Conservation (phyloP, 495 filamentous ascomycete species). For the Penicillium simplicissimum region DNA sequence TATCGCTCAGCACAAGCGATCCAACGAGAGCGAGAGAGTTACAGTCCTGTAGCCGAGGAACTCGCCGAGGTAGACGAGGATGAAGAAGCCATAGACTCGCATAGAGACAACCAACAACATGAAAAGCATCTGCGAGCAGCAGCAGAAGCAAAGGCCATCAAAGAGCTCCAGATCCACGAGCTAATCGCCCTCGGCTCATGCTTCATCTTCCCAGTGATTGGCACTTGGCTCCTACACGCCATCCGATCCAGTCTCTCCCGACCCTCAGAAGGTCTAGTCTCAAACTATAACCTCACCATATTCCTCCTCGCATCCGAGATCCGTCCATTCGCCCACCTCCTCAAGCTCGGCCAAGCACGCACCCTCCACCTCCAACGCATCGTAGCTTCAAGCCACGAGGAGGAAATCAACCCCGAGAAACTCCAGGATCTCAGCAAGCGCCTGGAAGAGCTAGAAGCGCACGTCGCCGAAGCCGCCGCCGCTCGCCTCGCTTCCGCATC, state of each 20-base stretch:
- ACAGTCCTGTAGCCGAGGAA: slow-evolving; percentile 45
- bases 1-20: slow-evolving; percentile 77
- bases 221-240: slow-evolving; percentile 75
- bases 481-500: slow-evolving; percentile 21
- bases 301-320: slow-evolving; percentile 89
- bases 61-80: slow-evolving; percentile 24
- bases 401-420: slow-evolving; percentile 43
- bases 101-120: neutral
- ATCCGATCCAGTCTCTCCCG: slow-evolving; percentile 75
- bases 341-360: slow-evolving; percentile 74
- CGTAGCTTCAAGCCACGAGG: slow-evolving; percentile 53
- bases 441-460: slow-evolving; percentile 70
- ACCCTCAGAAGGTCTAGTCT: slow-evolving; percentile 83
- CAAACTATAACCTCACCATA: slow-evolving; percentile 90
- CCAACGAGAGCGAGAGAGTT: slow-evolving; percentile 48
- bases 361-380: slow-evolving; percentile 82
- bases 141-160: slow-evolving; percentile 40
- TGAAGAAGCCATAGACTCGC: slow-evolving; percentile 13
- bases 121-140: slow-evolving; percentile 11
- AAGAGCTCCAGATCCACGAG: slow-evolving; percentile 74
- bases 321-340: slow-evolving; percentile 74
- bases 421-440: slow-evolving; percentile 60
- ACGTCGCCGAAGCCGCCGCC: slow-evolving; percentile 46
- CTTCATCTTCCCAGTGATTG: slow-evolving; percentile 75
- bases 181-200: slow-evolving; percentile 70